These are phyloP conservation scores for Corinectria fuckeliana DNA, from an alignment of 2,329 filamentous ascomycete species.

Conservation along the genomic window DNA sequence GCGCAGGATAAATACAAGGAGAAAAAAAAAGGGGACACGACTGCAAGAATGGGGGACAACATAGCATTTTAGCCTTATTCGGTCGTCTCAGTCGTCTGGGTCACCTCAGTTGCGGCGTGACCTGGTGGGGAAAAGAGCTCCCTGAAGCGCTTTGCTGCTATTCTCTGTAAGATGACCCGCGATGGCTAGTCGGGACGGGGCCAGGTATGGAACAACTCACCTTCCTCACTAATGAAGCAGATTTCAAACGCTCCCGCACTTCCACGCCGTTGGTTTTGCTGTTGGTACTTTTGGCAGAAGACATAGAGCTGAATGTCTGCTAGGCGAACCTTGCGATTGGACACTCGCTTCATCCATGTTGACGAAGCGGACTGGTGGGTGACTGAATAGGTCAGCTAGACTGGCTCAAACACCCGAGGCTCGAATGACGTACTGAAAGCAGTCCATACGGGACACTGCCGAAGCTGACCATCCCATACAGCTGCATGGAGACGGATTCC, in stretches of 20 bases:
- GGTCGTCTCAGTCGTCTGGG: slow-evolving; percentile 19
- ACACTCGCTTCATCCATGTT: slow-evolving; percentile 59
- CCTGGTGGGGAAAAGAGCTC: slow-evolving; percentile 46
- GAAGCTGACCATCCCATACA: slow-evolving; percentile 60
- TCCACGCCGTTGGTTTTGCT: slow-evolving; percentile 58
- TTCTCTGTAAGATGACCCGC: slow-evolving; percentile 17
- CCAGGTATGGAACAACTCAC: slow-evolving; percentile 32
- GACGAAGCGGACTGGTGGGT: slow-evolving; percentile 57
- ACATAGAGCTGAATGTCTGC: slow-evolving; percentile 64
- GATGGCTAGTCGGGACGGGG: background rate
- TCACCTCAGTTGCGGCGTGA: slow-evolving; percentile 16
- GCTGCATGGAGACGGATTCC: slow-evolving; percentile 63
- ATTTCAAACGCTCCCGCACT: slow-evolving; percentile 58
- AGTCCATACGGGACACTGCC: slow-evolving; percentile 66
- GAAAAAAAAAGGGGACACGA: slow-evolving; percentile 7
- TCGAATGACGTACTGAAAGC: slow-evolving; percentile 59
- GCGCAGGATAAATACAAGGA: slow-evolving; percentile 8
- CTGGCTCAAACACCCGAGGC: background rate
- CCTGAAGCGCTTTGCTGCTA: slow-evolving; percentile 45
- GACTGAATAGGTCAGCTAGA: slow-evolving; percentile 46
- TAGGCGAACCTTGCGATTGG: slow-evolving; percentile 56
- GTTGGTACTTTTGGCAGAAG: slow-evolving; percentile 63
- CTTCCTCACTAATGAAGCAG: slow-evolving; percentile 52
- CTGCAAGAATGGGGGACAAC: background rate
- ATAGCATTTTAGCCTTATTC: slow-evolving; percentile 12